A percentile compares a stretch with the other conserved stretches of the same genome.
Evolutionary conservation across 2,329 filamentous ascomycete species (phyloP).

Genomic region (Diaporthe eres): DNA sequence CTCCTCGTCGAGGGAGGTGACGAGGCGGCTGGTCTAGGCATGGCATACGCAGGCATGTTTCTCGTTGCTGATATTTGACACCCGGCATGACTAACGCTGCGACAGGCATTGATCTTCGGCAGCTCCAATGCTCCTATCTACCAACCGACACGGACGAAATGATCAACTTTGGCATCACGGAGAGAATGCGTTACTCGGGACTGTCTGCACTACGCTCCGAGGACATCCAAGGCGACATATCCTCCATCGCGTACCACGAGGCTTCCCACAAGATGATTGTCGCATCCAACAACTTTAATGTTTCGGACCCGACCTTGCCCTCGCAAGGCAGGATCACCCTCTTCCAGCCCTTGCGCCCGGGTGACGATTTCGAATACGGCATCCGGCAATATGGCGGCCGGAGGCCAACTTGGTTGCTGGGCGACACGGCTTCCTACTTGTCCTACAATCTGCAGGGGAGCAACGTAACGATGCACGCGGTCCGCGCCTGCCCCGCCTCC

Average conservation of each 20-base stretch:
- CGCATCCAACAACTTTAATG: constrained; percentile 55
- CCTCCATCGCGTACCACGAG: constrained; percentile 63
- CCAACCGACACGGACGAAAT: constrained; percentile 58
- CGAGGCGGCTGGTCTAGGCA: constrained; percentile 55
- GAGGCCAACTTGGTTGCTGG: constrained; percentile 56
- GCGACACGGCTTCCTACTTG: constrained; percentile 49
- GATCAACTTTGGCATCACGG: constrained; percentile 43
- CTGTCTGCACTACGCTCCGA: constrained; percentile 37
- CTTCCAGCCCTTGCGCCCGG: constrained; percentile 51
- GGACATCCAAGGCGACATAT: constrained; percentile 55
- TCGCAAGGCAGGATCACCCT: constrained; percentile 66
- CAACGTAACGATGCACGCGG: constrained; percentile 44
- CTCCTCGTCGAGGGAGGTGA: constrained; percentile 59
- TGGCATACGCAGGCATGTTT: constrained; percentile 52
- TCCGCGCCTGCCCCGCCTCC: constrained; percentile 59
- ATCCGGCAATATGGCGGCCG: constrained; percentile 44
- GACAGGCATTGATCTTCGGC: constrained; percentile 53
- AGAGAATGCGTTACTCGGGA: constrained; percentile 15
- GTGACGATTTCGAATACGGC: constrained; percentile 44
- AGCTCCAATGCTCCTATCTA: constrained; percentile 58
- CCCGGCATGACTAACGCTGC: constrained; percentile 38
- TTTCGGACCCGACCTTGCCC: constrained; percentile 48
- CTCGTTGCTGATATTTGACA: background rate
- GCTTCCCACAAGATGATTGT: constrained; percentile 59
- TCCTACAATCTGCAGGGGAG: constrained; percentile 33